Percentiles rank a stretch among this genome's conserved stretches.
These are phyloP conservation scores for Mucor velutinosus DNA, from an alignment of 371 early-diverging fungal genomes.

Conservation along the genomic window DNA sequence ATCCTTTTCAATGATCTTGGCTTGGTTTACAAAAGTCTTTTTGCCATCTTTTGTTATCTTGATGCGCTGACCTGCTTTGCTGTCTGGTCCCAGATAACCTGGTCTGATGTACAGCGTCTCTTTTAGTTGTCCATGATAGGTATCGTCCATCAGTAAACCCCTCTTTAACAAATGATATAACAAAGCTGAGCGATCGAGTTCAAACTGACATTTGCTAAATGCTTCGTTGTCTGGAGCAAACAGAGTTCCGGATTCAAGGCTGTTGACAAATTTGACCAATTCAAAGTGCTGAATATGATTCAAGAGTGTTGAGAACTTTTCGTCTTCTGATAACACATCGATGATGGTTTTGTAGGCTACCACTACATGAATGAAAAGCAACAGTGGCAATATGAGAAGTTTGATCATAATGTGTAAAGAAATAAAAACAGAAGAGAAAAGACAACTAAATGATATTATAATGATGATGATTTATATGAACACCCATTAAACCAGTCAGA, in stretches of 20 bases:
- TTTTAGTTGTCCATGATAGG: slow-evolving; percentile 48
- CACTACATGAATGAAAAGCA: neutral
- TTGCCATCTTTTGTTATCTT: slow-evolving; percentile 40
- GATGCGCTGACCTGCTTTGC: slow-evolving; percentile 33
- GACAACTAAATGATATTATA: neutral
- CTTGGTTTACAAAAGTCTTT: slow-evolving; percentile 39
- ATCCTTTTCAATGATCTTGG: slow-evolving; percentile 41
- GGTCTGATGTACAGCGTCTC: slow-evolving; percentile 41
- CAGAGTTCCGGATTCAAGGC: slow-evolving; percentile 43
- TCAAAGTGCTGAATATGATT: slow-evolving; percentile 26
- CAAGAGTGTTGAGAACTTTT: slow-evolving; percentile 34
- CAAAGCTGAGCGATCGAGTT: slow-evolving; percentile 34
- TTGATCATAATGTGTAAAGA: neutral
- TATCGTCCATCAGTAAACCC: slow-evolving; percentile 16
- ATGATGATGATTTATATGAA: neutral
- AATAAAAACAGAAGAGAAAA: neutral
- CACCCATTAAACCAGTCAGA: neutral
- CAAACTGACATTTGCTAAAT: slow-evolving; percentile 29
- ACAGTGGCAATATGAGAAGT: neutral
- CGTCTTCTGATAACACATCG: slow-evolving; percentile 37
- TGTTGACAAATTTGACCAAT: slow-evolving; percentile 25
- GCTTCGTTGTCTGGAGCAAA: slow-evolving; percentile 63
- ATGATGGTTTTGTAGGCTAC: slow-evolving; percentile 35
- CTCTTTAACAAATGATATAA: slow-evolving; percentile 47
- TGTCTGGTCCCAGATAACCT: slow-evolving; percentile 41